These are phyloP conservation scores for Fusarium sp. DNA, from an alignment of 2,329 filamentous ascomycete genomes.

Conservation along the genomic window DNA sequence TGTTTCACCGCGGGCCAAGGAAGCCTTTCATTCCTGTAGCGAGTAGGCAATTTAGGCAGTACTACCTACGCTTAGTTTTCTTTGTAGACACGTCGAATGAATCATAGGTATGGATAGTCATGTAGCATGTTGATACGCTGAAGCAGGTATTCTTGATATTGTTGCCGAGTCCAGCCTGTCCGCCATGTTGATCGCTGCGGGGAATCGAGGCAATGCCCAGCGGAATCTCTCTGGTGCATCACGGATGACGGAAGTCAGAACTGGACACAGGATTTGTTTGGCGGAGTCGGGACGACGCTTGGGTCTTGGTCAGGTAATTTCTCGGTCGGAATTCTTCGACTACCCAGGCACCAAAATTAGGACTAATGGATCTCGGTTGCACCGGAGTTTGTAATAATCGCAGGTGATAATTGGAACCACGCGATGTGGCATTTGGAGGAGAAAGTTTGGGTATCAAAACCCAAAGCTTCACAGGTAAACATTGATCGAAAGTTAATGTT, in stretches of 20 bases:
- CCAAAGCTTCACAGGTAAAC: neutral
- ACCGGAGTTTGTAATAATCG: neutral
- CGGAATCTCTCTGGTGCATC: neutral
- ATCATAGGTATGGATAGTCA: neutral
- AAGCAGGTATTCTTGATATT: constrained; percentile 1
- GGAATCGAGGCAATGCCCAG: constrained; percentile 5
- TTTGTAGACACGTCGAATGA: neutral
- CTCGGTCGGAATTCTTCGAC: neutral
- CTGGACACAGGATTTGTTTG: neutral
- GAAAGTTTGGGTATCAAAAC: neutral
- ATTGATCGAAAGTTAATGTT: neutral
- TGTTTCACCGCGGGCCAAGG: constrained; percentile 9
- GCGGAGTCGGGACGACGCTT: constrained; percentile 20
- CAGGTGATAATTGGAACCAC: neutral
- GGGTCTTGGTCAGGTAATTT: neutral
- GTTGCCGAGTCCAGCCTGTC: constrained; percentile 11
- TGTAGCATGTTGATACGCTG: neutral
- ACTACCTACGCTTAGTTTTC: neutral
- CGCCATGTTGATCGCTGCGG: neutral
- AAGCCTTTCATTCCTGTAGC: constrained; percentile 28
- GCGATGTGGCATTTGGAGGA: neutral
- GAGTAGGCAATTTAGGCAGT: neutral
- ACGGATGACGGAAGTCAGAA: constrained; percentile 11
- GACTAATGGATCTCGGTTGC: constrained; percentile 5
- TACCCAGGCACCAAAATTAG: neutral